Base-by-base conservation (phyloP, 1,284 basidiomycete species). In the Naganishia liquefaciens region DNA sequence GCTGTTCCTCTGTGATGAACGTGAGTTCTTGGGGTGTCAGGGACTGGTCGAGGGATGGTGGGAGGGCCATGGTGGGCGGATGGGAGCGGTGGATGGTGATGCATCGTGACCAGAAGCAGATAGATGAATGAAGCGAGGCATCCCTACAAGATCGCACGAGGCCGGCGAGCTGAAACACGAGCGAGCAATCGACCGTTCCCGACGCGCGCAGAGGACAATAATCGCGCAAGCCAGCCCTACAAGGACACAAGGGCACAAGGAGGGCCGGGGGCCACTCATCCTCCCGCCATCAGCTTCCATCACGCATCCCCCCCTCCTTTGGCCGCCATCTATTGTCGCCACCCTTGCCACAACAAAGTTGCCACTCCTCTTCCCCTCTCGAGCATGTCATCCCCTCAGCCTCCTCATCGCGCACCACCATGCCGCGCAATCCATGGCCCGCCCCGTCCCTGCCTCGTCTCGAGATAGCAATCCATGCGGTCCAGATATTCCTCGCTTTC, bases 401-500 rank as follows among this genome's bases (percentile, higher is more conserved):
- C 21, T 25, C 46, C 5, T 10, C 11, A 47, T 23, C 11, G 2
- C 21, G 2, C 46, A 33, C 33, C 33, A 13, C 3, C 33, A 37
- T 37, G 33, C 33, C 33, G 2, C 33, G 33, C 33, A 37, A 37
- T 7, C 33, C 49, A 51, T 33, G 49, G 9, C 11, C 25, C 3
- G 15, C 13, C 5, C 51, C 30, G 10, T 13, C 27, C 3, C 49
- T 60, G 9, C 39, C 57, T 4, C 30, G 46, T n/a, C 21, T 42
- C 4, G 57, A 60, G 21, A 49, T 60, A 9, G 21, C 40, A 3
- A 30, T 60, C 23, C 57, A 60, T 19, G 57, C n/a, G 25, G 19
- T 49, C 19, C 55, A 93, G 81, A 83, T 86, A 62, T 92, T 94
- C 82, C 91, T 93, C 84, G 88, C 88, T 75, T 93, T 94, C 74